Evolutionary conservation across 2,329 filamentous ascomycete genomes (phyloP).

Genomic region (Seiridium unicorne): DNA sequence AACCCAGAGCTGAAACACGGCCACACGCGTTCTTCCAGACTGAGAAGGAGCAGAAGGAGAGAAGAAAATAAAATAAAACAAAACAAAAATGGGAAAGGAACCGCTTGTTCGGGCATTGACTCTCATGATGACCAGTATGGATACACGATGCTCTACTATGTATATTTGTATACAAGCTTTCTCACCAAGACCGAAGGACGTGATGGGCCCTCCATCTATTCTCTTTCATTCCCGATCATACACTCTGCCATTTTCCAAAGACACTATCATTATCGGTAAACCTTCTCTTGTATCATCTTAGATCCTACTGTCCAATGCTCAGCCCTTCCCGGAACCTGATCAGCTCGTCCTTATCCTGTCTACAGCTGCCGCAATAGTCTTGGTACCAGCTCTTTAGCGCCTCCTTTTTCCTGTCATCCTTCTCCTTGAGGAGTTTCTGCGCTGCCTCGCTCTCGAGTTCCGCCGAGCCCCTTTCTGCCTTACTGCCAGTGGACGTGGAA

Average conservation of each 20-base stretch:
- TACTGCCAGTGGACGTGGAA: conserved; percentile 1
- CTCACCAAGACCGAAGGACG: background rate
- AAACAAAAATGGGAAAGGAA: background rate
- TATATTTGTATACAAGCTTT: background rate
- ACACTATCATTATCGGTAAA: conserved; percentile 1
- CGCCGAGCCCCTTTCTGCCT: conserved; percentile 8
- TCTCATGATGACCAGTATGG: background rate
- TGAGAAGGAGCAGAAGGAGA: background rate
- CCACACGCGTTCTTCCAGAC: too few species aligned
- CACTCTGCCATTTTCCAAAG: background rate
- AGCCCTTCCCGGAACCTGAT: conserved; percentile 20
- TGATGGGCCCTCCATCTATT: too few species aligned
- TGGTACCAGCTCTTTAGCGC: conserved; percentile 47
- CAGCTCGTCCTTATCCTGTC: conserved; percentile 37
- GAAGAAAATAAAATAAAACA: background rate
- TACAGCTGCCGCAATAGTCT: conserved; percentile 57
- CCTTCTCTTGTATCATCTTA: background rate
- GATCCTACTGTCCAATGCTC: conserved; percentile 9
- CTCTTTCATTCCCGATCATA: background rate
- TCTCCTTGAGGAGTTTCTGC: conserved; percentile 29
- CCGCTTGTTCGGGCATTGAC: background rate
- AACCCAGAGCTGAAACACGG: background rate
- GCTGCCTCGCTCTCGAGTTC: conserved; percentile 19
- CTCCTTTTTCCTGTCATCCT: conserved; percentile 20
- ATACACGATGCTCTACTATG: background rate